Conservation (phyloP, 345 rosid species). For the Eucalyptus pauciflora region DNA sequence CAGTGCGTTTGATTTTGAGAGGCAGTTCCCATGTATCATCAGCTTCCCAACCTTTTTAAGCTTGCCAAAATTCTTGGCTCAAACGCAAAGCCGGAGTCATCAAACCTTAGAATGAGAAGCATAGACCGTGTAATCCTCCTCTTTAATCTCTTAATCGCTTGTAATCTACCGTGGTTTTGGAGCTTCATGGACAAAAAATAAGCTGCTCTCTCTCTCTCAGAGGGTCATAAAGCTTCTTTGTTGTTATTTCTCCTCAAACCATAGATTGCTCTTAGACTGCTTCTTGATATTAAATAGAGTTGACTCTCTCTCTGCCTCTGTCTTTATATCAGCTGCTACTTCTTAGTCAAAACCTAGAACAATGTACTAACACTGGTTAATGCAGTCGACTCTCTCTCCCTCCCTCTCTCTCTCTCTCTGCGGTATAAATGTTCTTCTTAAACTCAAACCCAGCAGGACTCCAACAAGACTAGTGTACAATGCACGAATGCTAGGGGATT, state of each 20-base stretch:
- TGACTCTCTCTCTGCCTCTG: not conserved
- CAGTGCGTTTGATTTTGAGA: not conserved
- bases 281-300: not conserved
- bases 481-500: not conserved
- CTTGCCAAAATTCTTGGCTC: not conserved
- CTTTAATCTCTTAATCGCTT: not conserved
- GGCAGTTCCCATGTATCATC: not conserved
- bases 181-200: not conserved
- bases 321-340: not conserved
- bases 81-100: not conserved
- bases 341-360: not conserved
- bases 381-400: not conserved
- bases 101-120: not conserved
- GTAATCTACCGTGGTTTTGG: not conserved
- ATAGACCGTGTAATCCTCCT: not conserved
- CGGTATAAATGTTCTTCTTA: not conserved
- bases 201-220: not conserved
- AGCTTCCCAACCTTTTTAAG: not conserved
- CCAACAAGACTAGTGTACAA: not conserved
- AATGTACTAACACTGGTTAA: not conserved
- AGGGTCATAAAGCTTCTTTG: not conserved
- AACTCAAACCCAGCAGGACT: not conserved
- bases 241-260: not conserved
- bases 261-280: not conserved
- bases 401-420: not conserved